Percentiles rank a stretch among this genome's conserved stretches.
Evolutionary conservation across 495 filamentous ascomycete genomes (phyloP).

Genomic region (Entonaema liquescens): DNA sequence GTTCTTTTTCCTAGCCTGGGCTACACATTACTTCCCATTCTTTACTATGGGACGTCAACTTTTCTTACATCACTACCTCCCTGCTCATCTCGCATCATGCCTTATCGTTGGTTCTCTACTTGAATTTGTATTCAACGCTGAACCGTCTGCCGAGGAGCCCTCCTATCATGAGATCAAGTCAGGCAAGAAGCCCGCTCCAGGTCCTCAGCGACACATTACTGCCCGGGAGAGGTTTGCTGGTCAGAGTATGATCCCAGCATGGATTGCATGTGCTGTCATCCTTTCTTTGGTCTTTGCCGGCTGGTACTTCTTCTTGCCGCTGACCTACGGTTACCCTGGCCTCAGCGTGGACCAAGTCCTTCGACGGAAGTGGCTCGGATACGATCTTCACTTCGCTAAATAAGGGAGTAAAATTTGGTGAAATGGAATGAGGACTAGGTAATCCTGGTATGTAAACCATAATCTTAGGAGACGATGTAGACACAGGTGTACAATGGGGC

Average conservation of each 20-base stretch:
- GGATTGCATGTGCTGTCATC: slow-evolving; percentile 79
- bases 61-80: slow-evolving; percentile 97
- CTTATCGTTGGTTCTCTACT: slow-evolving; percentile 95
- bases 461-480: slow-evolving; percentile 12
- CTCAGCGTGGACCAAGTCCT: slow-evolving; percentile 81
- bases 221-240: slow-evolving; percentile 80
- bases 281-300: slow-evolving; percentile 73
- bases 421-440: slow-evolving; percentile 4
- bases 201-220: slow-evolving; percentile 64
- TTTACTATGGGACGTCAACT: slow-evolving; percentile 97
- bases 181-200: slow-evolving; percentile 57
- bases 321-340: slow-evolving; percentile 97
- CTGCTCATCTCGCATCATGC: slow-evolving; percentile 90
- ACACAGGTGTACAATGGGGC: slow-evolving; percentile 31
- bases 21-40: slow-evolving; percentile 97
- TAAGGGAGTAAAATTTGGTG: slow-evolving; percentile 53
- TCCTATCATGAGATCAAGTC: slow-evolving; percentile 58
- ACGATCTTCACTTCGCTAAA: slow-evolving; percentile 99
- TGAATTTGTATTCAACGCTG: slow-evolving; percentile 94
- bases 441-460: slow-evolving; percentile 33
- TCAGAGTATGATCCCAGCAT: slow-evolving; percentile 79
- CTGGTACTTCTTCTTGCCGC: slow-evolving; percentile 91
- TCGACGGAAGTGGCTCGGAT: slow-evolving; percentile 92
- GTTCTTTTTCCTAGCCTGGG: slow-evolving; percentile 98
- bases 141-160: slow-evolving; percentile 67